These are phyloP conservation scores for Plectranthus barbatus DNA, from an alignment of 257 asterid species.

Conservation along the genomic window DNA sequence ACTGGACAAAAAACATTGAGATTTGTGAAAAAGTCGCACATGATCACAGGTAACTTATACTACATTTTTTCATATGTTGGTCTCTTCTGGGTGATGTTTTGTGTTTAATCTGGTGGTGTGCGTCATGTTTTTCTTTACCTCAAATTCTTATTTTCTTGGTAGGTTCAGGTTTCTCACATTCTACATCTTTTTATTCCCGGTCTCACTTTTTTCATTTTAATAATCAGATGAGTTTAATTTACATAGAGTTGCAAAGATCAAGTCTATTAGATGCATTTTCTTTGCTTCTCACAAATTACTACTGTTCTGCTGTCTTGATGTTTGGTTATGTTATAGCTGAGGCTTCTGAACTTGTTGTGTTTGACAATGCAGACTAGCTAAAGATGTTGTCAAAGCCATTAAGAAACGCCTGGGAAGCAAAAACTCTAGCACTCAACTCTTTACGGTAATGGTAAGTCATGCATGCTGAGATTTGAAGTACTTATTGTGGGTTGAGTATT, in stretches of 20 bases:
- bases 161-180: neutral
- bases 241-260: neutral
- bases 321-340: neutral
- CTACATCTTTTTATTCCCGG: no score
- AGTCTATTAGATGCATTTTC: neutral
- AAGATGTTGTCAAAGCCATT: slow-evolving; percentile 80
- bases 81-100: neutral
- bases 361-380: slow-evolving; percentile 49
- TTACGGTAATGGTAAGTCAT: slow-evolving; percentile 56
- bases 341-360: neutral
- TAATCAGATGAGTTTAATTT: neutral
- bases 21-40: slow-evolving; percentile 81
- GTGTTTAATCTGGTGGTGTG: no score
- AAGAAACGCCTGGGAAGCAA: slow-evolving; percentile 89
- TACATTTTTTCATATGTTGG: neutral
- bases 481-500: no score
- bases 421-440: slow-evolving; percentile 49
- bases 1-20: slow-evolving; percentile 87
- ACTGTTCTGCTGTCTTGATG: slow-evolving; percentile 4
- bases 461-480: neutral
- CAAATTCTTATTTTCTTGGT: no score
- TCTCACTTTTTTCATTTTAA: neutral
- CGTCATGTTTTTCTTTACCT: no score
- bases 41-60: slow-evolving; percentile 50
- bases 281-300: neutral